Base-by-base conservation (phyloP, 768 basidiomycete genomes). In the Auricularia sp. region DNA sequence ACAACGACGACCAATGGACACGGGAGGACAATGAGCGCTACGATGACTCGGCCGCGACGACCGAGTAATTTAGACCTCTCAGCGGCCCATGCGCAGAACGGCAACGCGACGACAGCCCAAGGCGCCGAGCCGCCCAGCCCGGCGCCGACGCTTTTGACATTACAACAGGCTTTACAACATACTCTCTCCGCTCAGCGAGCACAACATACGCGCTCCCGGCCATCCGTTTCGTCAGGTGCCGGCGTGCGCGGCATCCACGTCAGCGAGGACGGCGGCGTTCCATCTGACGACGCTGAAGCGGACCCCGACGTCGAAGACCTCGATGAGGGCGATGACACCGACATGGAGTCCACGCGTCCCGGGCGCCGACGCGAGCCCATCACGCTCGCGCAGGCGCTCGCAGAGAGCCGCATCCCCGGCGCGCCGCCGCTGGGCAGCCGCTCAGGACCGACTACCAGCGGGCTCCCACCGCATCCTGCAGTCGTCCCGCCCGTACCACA, bases 331-430 rank as follows among this genome's bases (percentile, higher is more conserved):
- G 39, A 59, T 10, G 43, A 59, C 29, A 59, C 56, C 6, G 56
- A 29, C 8, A 35, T 33, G 23, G 56, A 59, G 23, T 59, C 56
- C 11, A 59, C 29, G 56, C 56, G 56, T 54, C n/a, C 53, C n/a
- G 18, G 8, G 3, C 21, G 34, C 4, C 56, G 23, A 59, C 23
- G 14, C 56, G 56, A 12, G 42, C 23, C 23, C 6, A 87, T 93
- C 43, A 87, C 84, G 34, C 80, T 93, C 51, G 85, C 81, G 0
- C 84, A 93, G 67, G 87, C 87, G 10, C 76, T 93, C 21, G 70
- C 88, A 62, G 91, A 93, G 76, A 91, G 90, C 68, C 85, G 91
- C 43, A 73, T 90, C 36, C 90, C 91, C 6, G 81, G 87, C 42
- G 71, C 89, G 14, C 88, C 91, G 16, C 90, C 90, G 18, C 77